phyloP scores from a whole-genome alignment of 1,284 basidiomycete species.

The Apiotrichum porosum region DNA sequence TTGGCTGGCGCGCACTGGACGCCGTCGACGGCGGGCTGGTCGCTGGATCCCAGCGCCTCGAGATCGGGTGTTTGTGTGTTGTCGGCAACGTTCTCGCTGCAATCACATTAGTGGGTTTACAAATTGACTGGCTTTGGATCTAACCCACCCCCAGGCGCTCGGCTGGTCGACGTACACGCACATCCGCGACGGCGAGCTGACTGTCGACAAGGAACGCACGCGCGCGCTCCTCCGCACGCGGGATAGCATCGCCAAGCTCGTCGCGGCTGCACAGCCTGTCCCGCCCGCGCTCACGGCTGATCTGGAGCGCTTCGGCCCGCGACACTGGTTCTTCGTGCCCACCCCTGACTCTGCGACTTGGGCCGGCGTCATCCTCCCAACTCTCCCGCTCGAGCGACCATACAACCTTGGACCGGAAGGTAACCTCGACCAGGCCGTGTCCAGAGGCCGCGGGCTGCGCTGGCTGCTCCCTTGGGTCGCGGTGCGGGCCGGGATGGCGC shows the following conservation, averaged over 20 bases:
- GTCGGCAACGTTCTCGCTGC: conserved; percentile 26
- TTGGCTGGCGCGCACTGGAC: conserved; percentile 39
- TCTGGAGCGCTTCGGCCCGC: conserved; percentile 14
- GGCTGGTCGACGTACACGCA: conserved; percentile 21
- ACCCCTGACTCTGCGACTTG: not conserved
- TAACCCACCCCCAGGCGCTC: conserved; percentile 23
- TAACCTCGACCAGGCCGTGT: conserved; percentile 27
- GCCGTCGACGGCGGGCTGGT: conserved; percentile 10
- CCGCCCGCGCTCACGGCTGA: not conserved
- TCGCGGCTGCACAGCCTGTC: not conserved
- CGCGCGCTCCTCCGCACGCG: conserved; percentile 17
- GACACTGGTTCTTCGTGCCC: conserved; percentile 32
- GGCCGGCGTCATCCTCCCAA: conserved; percentile 21
- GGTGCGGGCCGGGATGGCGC: conserved; percentile 14
- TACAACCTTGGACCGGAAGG: conserved; percentile 28
- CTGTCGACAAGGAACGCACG: conserved; percentile 31
- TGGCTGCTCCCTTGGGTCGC: conserved; percentile 36
- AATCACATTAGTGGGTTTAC: conserved; percentile 29
- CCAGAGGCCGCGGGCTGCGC: conserved; percentile 17
- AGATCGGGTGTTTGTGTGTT: conserved; percentile 19
- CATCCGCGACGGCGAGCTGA: conserved; percentile 25
- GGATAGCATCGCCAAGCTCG: not conserved
- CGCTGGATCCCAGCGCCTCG: conserved; percentile 8
- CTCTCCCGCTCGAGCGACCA: conserved; percentile 13
- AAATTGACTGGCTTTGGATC: not conserved